A percentile compares a stretch with the other conserved stretches of the same genome.
Conservation (phyloP, 2,329 filamentous ascomycete genomes). For the Fusarium mangiferae region DNA sequence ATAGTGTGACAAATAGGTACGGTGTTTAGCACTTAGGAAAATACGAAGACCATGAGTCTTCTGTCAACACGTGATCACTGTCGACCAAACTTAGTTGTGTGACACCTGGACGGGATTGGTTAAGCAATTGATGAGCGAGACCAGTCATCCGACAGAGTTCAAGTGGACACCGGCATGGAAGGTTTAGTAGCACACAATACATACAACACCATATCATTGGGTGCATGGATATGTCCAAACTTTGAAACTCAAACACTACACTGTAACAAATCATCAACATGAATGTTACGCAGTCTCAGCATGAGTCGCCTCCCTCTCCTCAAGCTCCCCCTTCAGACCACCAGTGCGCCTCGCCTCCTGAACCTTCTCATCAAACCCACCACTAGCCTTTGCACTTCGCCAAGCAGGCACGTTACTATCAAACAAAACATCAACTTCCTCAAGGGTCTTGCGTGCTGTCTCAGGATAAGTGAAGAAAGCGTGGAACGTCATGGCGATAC, state of each 20-base stretch:
- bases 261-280: neutral
- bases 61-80: no score
- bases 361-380: conserved; percentile 29
- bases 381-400: conserved; percentile 25
- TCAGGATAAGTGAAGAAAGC: conserved; percentile 66
- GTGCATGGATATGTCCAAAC: neutral
- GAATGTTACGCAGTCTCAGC: conserved; percentile 20
- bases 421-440: conserved; percentile 40
- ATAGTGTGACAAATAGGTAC: no score
- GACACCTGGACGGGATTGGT: no score
- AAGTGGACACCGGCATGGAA: no score
- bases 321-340: conserved; percentile 31
- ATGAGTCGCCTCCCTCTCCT: conserved; percentile 29
- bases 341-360: conserved; percentile 34
- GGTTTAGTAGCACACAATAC: no score
- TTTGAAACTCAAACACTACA: neutral
- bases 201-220: neutral
- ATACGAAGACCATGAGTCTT: no score
- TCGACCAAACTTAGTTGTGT: no score
- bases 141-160: no score
- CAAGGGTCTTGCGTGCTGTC: conserved; percentile 52
- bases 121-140: no score
- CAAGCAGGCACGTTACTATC: conserved; percentile 38
- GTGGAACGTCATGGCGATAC: conserved; percentile 55
- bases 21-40: no score